These are phyloP conservation scores for Rhazya stricta DNA, from an alignment of 257 asterid genomes.

Conservation along the genomic window DNA sequence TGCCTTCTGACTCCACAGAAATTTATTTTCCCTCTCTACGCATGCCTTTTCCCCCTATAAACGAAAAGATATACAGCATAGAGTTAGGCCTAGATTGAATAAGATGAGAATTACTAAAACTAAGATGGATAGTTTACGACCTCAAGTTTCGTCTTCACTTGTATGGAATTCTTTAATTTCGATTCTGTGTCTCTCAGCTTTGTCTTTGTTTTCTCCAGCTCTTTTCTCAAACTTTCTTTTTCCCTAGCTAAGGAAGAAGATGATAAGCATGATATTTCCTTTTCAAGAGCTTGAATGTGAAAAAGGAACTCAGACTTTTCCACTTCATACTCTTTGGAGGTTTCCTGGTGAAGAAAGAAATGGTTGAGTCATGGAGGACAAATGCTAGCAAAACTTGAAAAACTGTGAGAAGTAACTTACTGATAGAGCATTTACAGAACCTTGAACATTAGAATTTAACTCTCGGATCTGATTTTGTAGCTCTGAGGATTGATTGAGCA, in stretches of 20 bases:
- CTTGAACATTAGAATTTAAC: conserved; percentile 42
- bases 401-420: conserved; percentile 38
- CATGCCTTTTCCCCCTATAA: conserved; percentile 82
- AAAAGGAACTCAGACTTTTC: conserved; percentile 47
- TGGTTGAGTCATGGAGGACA: conserved; percentile 24
- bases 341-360: conserved; percentile 44
- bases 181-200: conserved; percentile 78
- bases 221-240: conserved; percentile 80
- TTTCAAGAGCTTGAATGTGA: conserved; percentile 57
- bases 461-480: conserved; percentile 51
- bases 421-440: conserved; percentile 35
- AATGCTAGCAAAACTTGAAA: not conserved
- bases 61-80: conserved; percentile 14
- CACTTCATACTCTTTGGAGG: conserved; percentile 45
- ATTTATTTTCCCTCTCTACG: conserved; percentile 78
- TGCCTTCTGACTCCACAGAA: conserved; percentile 64
- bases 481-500: conserved; percentile 47
- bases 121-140: conserved; percentile 29
- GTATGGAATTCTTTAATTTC: conserved; percentile 77
- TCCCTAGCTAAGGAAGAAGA: conserved; percentile 75
- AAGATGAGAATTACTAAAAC: conserved; percentile 16
- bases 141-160: conserved; percentile 97
- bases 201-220: conserved; percentile 77
- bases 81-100: not conserved
- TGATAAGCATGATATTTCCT: conserved; percentile 58